phyloP scores from a whole-genome alignment of 805 yeast genomes.

The Saccharomycopsis selenospora region DNA sequence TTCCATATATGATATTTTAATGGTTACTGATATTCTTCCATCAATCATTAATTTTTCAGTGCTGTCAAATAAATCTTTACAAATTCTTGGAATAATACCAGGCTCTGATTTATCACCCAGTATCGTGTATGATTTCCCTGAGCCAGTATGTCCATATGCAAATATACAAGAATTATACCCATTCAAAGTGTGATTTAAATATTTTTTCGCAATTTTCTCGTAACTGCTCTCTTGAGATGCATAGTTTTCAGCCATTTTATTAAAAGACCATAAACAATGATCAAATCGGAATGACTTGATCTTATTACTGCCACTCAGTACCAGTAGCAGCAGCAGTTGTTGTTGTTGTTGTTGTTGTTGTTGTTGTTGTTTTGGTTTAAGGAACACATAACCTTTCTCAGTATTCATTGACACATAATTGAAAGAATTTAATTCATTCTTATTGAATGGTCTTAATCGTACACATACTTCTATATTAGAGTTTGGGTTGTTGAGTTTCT shows the following conservation, averaged over 20 bases:
- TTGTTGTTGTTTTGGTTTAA: neutral
- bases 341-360: conserved; percentile 11
- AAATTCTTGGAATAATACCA: conserved; percentile 62
- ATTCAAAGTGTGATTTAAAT: conserved; percentile 53
- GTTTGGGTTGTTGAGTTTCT: neutral
- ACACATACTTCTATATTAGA: conserved; percentile 42
- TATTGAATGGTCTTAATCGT: conserved; percentile 41
- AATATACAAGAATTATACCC: conserved; percentile 71
- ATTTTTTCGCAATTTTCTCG: conserved; percentile 46
- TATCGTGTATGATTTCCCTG: conserved; percentile 84
- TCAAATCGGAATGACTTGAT: conserved; percentile 42
- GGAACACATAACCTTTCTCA: conserved; percentile 21
- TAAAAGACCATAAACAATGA: conserved; percentile 43
- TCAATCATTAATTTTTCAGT: conserved; percentile 33
- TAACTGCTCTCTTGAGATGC: conserved; percentile 48
- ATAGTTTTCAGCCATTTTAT: conserved; percentile 26
- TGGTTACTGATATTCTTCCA: conserved; percentile 32
- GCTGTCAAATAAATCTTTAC: conserved; percentile 44
- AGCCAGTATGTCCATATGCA: conserved; percentile 79
- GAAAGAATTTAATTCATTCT: conserved; percentile 20
- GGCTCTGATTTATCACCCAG: conserved; percentile 42
- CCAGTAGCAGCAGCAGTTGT: no score
- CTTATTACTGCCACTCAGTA: no score
- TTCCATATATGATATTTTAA: conserved; percentile 59
- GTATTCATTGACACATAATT: conserved; percentile 19